phyloP scores from a whole-genome alignment of 768 basidiomycete genomes.

The Peribolospora baueri region DNA sequence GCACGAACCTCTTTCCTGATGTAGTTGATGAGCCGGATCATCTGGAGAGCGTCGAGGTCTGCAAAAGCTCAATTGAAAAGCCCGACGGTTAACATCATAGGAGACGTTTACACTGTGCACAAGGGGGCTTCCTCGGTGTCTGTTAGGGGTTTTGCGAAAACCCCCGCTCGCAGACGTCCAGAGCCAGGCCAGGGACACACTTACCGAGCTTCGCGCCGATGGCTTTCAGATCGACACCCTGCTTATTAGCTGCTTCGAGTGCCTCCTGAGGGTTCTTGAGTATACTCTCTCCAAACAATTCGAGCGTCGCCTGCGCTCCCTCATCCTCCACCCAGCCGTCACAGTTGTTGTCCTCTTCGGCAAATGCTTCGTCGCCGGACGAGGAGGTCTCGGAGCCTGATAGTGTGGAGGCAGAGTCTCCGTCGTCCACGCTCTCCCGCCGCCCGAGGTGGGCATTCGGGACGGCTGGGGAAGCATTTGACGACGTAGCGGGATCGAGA shows the following conservation, averaged over 20 bases:
- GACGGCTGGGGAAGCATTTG: too few relatives aligned
- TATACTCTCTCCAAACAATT: slow-evolving; percentile 13
- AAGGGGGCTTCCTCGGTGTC: not conserved
- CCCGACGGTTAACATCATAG: too few relatives aligned
- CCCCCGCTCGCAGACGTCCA: not conserved
- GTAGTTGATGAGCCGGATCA: slow-evolving; percentile 63
- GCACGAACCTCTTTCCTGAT: slow-evolving; percentile 26
- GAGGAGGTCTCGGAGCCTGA: not conserved
- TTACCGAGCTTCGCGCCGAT: slow-evolving; percentile 5
- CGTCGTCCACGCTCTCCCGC: too few relatives aligned
- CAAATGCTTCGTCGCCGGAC: not conserved
- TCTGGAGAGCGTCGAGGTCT: slow-evolving; percentile 56
- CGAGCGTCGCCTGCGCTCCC: slow-evolving; percentile 7
- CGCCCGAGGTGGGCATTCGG: too few relatives aligned
- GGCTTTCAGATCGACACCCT: slow-evolving; percentile 10
- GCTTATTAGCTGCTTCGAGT: slow-evolving; percentile 9
- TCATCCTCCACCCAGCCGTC: not conserved
- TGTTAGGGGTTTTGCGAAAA: not conserved
- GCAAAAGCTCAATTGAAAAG: not conserved
- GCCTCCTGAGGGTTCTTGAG: slow-evolving; percentile 13
- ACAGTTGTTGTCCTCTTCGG: not conserved
- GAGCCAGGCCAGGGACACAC: not conserved
- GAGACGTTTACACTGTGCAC: too few relatives aligned
- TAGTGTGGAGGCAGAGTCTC: not conserved
- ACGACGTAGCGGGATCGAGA: too few relatives aligned